phyloP scores from a whole-genome alignment of 108 stramenopile genomes.

The Skeletonema costatum region DNA sequence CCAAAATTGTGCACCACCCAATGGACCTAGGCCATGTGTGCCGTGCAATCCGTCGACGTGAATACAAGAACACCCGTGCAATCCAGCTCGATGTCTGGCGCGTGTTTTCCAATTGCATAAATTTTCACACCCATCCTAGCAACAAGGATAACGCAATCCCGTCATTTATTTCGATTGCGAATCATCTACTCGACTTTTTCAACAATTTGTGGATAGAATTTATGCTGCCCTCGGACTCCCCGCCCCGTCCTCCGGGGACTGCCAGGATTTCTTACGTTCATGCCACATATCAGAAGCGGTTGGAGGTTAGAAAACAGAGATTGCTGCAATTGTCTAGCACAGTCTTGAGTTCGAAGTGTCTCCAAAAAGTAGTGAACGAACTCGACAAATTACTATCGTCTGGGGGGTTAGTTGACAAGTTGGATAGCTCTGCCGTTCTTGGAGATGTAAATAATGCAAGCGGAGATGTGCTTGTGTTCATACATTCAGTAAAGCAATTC shows the following conservation, averaged over 20 bases:
- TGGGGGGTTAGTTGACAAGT: conserved; percentile 69
- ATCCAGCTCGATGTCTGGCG: conserved; percentile 87
- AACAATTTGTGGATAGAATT: conserved; percentile 87
- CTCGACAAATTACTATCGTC: conserved; percentile 59
- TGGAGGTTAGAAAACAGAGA: conserved; percentile 60
- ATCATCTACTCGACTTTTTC: conserved; percentile 85
- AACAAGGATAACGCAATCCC: conserved; percentile 82
- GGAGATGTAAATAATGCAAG: conserved; percentile 50
- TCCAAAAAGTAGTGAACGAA: conserved; percentile 45
- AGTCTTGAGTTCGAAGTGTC: conserved; percentile 55
- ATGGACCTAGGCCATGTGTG: conserved; percentile 84
- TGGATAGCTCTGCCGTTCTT: conserved; percentile 67
- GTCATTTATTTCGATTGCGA: conserved; percentile 80
- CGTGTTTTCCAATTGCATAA: conserved; percentile 88
- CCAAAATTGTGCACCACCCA: conserved; percentile 85
- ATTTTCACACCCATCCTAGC: conserved; percentile 81
- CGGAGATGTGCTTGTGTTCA: conserved; percentile 39
- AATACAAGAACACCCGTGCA: conserved; percentile 71
- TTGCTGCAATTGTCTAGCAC: conserved; percentile 68
- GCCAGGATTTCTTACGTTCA: conserved; percentile 40
- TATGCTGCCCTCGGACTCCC: conserved; percentile 80
- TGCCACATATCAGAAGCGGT: conserved; percentile 57
- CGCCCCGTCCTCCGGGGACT: conserved; percentile 42
- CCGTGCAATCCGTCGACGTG: conserved; percentile 70
- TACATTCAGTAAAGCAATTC: conserved; percentile 25